Conservation (phyloP, 2,329 filamentous ascomycete genomes). For the Cladosporium cucumerinum region DNA sequence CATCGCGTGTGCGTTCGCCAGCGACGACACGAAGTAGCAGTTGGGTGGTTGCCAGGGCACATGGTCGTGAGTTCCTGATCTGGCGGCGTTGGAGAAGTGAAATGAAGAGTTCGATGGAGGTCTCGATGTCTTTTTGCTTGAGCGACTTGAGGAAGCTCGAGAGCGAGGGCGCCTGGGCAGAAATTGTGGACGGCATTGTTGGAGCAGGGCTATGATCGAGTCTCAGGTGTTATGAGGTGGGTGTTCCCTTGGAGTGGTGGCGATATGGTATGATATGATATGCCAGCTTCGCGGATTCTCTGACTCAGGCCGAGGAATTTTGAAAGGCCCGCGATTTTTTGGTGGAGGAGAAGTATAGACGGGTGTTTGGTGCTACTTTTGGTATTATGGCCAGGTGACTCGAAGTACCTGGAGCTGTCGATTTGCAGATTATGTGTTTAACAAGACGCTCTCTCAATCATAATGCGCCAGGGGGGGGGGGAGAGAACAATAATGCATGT, state of each 20-base stretch:
- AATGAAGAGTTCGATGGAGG: slow-evolving; percentile 77
- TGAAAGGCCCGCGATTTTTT: neutral
- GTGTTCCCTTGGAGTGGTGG: neutral
- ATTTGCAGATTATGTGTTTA: neutral
- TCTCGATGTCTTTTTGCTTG: slow-evolving; percentile 71
- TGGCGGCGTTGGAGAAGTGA: slow-evolving; percentile 87
- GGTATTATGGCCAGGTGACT: neutral
- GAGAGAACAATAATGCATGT: neutral
- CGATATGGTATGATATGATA: neutral
- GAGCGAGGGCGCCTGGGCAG: slow-evolving; percentile 66
- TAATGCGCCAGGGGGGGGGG: neutral
- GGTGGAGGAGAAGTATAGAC: neutral
- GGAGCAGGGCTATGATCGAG: neutral
- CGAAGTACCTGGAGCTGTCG: neutral
- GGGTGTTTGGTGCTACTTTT: neutral
- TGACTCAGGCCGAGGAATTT: slow-evolving; percentile 16
- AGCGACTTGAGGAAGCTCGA: slow-evolving; percentile 75
- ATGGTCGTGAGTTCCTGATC: slow-evolving; percentile 81
- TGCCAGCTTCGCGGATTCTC: neutral
- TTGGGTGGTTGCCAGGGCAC: slow-evolving; percentile 86
- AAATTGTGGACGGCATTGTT: slow-evolving; percentile 56
- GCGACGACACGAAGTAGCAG: slow-evolving; percentile 84
- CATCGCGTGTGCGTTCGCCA: slow-evolving; percentile 72
- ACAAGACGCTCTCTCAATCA: neutral
- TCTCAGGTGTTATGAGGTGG: neutral